phyloP scores from a whole-genome alignment of 1,139 yeast species.

The Geotrichum histeridarum region DNA sequence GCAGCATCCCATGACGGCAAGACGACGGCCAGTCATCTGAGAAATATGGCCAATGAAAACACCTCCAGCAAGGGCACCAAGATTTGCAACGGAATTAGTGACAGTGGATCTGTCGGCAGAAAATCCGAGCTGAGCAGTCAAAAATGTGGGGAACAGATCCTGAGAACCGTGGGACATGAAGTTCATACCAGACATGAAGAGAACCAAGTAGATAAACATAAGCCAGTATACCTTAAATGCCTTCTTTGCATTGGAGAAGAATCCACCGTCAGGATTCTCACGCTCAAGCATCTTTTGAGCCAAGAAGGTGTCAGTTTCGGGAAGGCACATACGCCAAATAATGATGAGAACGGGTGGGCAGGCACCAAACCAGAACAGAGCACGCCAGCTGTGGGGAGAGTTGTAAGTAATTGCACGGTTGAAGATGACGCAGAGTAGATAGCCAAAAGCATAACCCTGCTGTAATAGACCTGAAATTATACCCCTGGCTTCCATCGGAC shows the following conservation, averaged over 20 bases:
- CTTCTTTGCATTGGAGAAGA: slow-evolving; percentile 28
- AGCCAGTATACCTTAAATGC: slow-evolving; percentile 39
- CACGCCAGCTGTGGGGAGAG: slow-evolving; percentile 60
- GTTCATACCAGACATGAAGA: slow-evolving; percentile 60
- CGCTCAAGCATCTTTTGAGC: slow-evolving; percentile 29
- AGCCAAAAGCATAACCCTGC: slow-evolving; percentile 70
- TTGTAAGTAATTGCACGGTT: slow-evolving; percentile 51
- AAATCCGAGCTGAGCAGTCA: slow-evolving; percentile 51
- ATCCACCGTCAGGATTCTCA: slow-evolving; percentile 37
- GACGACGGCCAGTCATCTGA: slow-evolving; percentile 56
- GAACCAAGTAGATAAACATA: slow-evolving; percentile 46
- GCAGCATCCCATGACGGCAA: slow-evolving; percentile 54
- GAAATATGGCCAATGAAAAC: slow-evolving; percentile 56
- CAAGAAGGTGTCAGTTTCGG: slow-evolving; percentile 58
- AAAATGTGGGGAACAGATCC: slow-evolving; percentile 64
- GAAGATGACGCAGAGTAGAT: slow-evolving; percentile 59
- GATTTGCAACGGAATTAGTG: slow-evolving; percentile 62
- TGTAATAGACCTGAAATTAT: slow-evolving; percentile 63
- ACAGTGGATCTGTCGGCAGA: slow-evolving; percentile 54
- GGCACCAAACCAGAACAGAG: slow-evolving; percentile 75
- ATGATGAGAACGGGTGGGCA: slow-evolving; percentile 59
- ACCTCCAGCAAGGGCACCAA: slow-evolving; percentile 69
- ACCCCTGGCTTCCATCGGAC: slow-evolving; percentile 57
- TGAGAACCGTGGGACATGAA: slow-evolving; percentile 72
- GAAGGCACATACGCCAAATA: slow-evolving; percentile 50